Evolutionary conservation across 2,329 filamentous ascomycete species (phyloP).

Genomic region (Monosporascus ibericus): DNA sequence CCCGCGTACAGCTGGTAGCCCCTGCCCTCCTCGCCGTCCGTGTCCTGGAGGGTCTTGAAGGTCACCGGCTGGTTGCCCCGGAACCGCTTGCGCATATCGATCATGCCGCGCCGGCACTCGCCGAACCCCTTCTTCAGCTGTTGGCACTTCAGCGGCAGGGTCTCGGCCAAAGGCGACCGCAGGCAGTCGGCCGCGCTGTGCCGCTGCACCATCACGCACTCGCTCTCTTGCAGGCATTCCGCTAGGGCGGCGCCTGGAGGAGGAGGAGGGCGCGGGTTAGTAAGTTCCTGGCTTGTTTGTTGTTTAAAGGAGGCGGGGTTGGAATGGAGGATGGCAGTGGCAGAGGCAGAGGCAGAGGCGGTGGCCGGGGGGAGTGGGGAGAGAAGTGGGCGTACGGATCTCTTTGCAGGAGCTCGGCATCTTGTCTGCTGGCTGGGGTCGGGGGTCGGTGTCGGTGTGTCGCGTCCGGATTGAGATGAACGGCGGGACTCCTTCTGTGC

Average conservation of each 20-base stretch:
- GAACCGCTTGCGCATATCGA: conserved; percentile 98
- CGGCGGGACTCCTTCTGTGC: no score
- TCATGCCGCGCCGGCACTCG: conserved; percentile 92
- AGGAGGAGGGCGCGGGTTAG: background rate
- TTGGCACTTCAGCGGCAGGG: conserved; percentile 80
- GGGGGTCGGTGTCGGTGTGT: no score
- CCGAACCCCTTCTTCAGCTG: conserved; percentile 89
- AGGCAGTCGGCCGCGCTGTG: conserved; percentile 85
- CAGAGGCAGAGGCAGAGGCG: no score
- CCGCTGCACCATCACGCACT: conserved; percentile 91
- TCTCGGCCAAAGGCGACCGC: conserved; percentile 71
- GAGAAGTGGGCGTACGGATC: no score
- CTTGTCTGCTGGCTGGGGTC: no score
- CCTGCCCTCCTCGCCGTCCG: conserved; percentile 43
- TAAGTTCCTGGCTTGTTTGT: no score
- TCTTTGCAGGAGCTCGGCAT: no score
- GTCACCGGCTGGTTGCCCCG: conserved; percentile 84
- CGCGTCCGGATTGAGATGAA: no score
- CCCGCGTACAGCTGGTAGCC: conserved; percentile 76
- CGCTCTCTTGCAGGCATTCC: conserved; percentile 89
- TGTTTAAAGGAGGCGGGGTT: no score
- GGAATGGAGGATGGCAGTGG: no score
- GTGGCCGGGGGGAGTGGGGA: no score
- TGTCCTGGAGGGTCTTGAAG: conserved; percentile 53
- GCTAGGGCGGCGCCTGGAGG: conserved; percentile 78